Evolutionary conservation across 163 green algal species (phyloP).

Genomic region (Scenedesmus sp.): DNA sequence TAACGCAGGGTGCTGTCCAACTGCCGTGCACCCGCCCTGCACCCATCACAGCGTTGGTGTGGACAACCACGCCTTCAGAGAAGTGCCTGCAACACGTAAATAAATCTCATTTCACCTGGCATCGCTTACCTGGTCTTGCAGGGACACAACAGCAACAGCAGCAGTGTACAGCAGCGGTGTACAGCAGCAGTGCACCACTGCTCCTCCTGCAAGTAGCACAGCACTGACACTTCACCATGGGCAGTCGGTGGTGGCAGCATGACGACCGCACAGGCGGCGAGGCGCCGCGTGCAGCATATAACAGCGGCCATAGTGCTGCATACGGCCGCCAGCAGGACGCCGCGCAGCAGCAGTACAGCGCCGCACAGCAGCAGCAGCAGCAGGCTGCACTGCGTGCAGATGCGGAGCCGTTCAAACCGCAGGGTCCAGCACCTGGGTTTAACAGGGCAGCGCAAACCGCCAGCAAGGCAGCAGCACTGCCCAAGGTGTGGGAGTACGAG

Average conservation of each 20-base stretch:
- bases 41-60: background rate
- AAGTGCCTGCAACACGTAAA: background rate
- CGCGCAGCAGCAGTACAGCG: background rate
- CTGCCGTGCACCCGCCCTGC: background rate
- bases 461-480: constrained; percentile 8
- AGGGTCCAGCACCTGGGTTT: constrained; percentile 24
- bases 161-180: background rate
- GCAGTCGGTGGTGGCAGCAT: constrained; percentile 30
- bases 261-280: constrained; percentile 18
- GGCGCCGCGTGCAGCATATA: background rate
- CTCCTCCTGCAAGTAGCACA: background rate
- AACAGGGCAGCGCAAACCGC: background rate
- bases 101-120: background rate
- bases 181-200: background rate
- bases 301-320: background rate
- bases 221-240: background rate
- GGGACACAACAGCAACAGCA: background rate
- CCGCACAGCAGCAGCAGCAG: background rate
- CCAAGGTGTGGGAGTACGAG: constrained; percentile 46
- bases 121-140: background rate
- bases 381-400: background rate
- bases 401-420: constrained; percentile 6
- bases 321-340: background rate
- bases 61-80: background rate
- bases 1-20: background rate